Base-by-base conservation (phyloP, 2,329 filamentous ascomycete genomes). In the Phaeoacremonium minimum region DNA sequence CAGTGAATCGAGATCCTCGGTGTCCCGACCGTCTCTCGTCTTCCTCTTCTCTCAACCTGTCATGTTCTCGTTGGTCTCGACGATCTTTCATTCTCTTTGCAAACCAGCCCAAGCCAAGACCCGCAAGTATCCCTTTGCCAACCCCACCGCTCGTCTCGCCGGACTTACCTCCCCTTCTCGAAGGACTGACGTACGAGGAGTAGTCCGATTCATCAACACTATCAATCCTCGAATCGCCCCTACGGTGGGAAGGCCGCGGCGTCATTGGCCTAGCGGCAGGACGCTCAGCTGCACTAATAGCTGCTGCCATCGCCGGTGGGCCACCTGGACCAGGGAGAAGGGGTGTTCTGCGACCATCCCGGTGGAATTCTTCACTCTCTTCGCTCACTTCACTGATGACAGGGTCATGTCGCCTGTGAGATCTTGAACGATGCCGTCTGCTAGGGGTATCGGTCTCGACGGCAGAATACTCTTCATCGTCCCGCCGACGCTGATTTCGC, bases 41-140 rank as follows among this genome's bases (percentile, higher is more conserved):
- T 33, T 70, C 73, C 41, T 73, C 72, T 36, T 63, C 62, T 42
- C 51, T 66, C 41, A 64, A 53, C 34, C 63, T 63, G 18, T 69
- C 62, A 46, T 76, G 63, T 55, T 83, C 70, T 53, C 73, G 63
- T 55, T 69, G 57, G 46, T 76, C 67, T 53, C 69, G 55, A 47
- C 78, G 61, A 57, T 80, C 70, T 46, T 73, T 77, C 56, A 85
- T 71, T 55, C 77, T 76, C 61, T 75, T 82, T 6, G 77, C 75
- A 32, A 89, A 63, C 66, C 83, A 85, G 7, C 83, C 85, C 20
- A 84, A 65, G 3, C 83, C 83, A 17, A 87, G 59, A 3, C 80
- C 69, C 7, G 75, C 80, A 33, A 82, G 52, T 12, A 79, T 48
- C 2, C 75, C 75, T 46, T 83, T 77, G 15, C 69, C 72, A n/a